Conservation (phyloP, 1,284 basidiomycete species). For the Coniferiporia sulphurascens region DNA sequence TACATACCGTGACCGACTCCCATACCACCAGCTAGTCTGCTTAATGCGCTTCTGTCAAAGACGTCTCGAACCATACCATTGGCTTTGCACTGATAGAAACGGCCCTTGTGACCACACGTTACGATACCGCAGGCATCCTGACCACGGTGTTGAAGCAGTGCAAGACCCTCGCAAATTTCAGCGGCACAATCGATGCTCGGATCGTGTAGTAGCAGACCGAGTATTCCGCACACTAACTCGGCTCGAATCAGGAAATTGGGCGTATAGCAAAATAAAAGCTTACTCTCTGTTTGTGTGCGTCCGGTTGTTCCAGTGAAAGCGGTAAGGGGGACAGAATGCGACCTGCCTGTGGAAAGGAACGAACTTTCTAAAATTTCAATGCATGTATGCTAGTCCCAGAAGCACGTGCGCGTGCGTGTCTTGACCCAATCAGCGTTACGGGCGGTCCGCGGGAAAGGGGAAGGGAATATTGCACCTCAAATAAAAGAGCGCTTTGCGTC, state of each 20-base stretch:
- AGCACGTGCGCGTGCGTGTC: too few species aligned
- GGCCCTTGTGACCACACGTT: conserved; percentile 92
- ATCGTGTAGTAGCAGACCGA: conserved; percentile 82
- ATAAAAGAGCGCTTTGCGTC: too few species aligned
- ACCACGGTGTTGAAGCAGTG: conserved; percentile 89
- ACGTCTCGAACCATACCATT: conserved; percentile 99
- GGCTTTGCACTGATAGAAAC: conserved; percentile 98
- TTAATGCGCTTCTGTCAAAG: conserved; percentile 80
- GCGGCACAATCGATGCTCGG: conserved; percentile 69
- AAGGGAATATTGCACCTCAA: too few species aligned
- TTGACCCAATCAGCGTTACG: too few species aligned
- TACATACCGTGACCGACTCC: conserved; percentile 92
- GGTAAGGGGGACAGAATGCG: too few species aligned
- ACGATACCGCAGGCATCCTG: conserved; percentile 99
- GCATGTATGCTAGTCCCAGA: too few species aligned
- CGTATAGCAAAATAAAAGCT: too few species aligned
- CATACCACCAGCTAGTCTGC: conserved; percentile 88
- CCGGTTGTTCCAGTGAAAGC: too few species aligned
- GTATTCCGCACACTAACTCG: conserved; percentile 78
- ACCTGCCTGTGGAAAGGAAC: too few species aligned
- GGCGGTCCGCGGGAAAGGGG: too few species aligned
- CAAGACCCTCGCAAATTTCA: conserved; percentile 89
- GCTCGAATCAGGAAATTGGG: neutral
- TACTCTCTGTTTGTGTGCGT: too few species aligned
- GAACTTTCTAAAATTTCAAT: too few species aligned